Base-by-base conservation (phyloP, 139 green algal genomes). In the Chlorella sp. region DNA sequence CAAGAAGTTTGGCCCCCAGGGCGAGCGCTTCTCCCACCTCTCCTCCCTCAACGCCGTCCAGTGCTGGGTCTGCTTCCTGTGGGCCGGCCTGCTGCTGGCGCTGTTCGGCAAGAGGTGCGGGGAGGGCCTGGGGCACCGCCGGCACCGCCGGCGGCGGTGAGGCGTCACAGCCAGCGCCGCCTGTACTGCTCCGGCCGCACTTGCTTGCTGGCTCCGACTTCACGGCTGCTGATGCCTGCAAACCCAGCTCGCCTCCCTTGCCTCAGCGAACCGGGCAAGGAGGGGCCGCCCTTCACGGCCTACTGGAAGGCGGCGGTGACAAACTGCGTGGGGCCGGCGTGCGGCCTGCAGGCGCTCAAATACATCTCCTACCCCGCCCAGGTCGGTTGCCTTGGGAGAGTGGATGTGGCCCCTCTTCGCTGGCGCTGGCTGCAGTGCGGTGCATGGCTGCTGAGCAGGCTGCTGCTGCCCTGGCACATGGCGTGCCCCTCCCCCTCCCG, bases 351-450 rank as follows among this genome's bases (percentile, higher is more conserved):
- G 22, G 97, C 97, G 0, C 90, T 99, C 11, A 97, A 96, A 82
- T 98, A 98, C 88, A 99, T 99, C 88, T 96, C 90, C 76, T 98
- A 98, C 82, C 92, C 94, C 16, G 95, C 94, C 0, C 95, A 99
- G 87, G 94, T 97, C 34, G 1, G 70, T 32, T 22, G 51, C 51
- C n/a, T n/a, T n/a, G n/a, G n/a, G n/a, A n/a, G n/a, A n/a, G n/a
- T n/a, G n/a, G n/a, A n/a, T n/a, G n/a, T n/a, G n/a, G n/a, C n/a
- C n/a, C n/a, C n/a, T n/a, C n/a, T n/a, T n/a, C n/a, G n/a, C n/a
- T n/a, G n/a, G n/a, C n/a, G n/a, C n/a, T n/a, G n/a, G n/a, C n/a
- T n/a, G n/a, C n/a, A n/a, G n/a, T n/a, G n/a, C n/a, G n/a, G n/a
- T n/a, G n/a, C n/a, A n/a, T n/a, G n/a, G n/a, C n/a, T n/a, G n/a